These are phyloP conservation scores for Lactarius evosmus DNA, from an alignment of 768 basidiomycete species.

Conservation along the genomic window DNA sequence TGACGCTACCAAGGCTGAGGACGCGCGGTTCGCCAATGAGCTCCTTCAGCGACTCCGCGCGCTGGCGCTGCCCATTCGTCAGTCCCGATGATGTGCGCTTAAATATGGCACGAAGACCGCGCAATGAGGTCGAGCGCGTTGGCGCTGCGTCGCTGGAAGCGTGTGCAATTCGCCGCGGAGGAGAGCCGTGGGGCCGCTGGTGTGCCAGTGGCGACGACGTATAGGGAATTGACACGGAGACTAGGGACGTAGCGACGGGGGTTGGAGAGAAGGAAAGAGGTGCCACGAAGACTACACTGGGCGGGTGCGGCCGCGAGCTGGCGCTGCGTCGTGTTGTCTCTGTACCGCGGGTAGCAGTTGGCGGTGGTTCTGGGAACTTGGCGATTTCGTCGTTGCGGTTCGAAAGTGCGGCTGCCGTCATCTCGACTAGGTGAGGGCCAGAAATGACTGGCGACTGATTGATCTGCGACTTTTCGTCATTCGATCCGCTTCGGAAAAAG, in stretches of 20 bases:
- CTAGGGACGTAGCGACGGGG: background rate
- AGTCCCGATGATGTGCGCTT: constrained; percentile 21
- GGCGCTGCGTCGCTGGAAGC: background rate
- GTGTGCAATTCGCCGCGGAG: background rate
- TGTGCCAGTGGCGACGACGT: constrained; percentile 3
- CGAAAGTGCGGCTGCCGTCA: background rate
- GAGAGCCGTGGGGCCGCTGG: background rate
- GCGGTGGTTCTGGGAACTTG: background rate
- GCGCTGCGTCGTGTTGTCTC: background rate
- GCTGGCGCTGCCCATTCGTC: constrained; percentile 7
- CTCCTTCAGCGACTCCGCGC: constrained; percentile 21
- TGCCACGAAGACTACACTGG: background rate
- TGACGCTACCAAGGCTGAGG: constrained; percentile 19
- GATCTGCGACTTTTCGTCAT: background rate
- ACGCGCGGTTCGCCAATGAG: constrained; percentile 17
- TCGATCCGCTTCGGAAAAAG: background rate
- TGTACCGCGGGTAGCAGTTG: background rate
- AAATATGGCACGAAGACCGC: constrained; percentile 19
- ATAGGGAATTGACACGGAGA: background rate
- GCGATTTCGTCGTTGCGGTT: constrained; percentile 1
- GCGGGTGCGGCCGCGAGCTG: background rate
- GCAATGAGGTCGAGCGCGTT: constrained; percentile 12
- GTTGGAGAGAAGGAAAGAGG: constrained; percentile 1
- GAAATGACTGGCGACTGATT: constrained; percentile 17
- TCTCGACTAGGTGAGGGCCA: constrained; percentile 1